Base-by-base conservation (phyloP, 345 rosid genomes). In the Camelina neglecta region DNA sequence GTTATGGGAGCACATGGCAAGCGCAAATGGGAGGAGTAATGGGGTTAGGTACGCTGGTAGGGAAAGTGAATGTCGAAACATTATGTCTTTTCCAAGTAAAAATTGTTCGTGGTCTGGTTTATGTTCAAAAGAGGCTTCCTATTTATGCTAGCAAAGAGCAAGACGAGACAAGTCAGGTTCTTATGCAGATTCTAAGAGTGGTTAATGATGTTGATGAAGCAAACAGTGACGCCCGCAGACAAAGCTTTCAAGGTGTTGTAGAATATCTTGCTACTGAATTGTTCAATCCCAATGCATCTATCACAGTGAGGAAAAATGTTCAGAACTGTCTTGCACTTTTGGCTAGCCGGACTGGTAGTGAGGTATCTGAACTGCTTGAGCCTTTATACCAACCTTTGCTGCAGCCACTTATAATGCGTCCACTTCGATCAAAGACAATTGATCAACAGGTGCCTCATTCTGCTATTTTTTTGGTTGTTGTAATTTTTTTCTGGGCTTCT, bases 321-420 rank as follows among this genome's bases (percentile, higher is more conserved):
- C 99, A 95, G 86, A 87, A 93, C 18, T 92, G 97, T 80, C 88
- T 95, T 83, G 88, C 91, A 64, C 89, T 95, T 83, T 82, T 95
- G 88, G 99, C 99, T 38, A 92, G 91, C 82, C 88, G 97, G 69
- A 92, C 97, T 69, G 99, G 99, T 21, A 90, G 97, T 83, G 99
- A 92, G 81, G 96, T 95, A 20, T 86, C 99, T 72, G 99, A 92
- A 79, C 82, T 95, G 80, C 99, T 95, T 66, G 99, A 92, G 80
- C 88, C 93, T 58, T 83, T 92, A 78, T 86, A 92, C 82, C 99
- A 92, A 50, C 90, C 88, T 53, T 68, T 92, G 83, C 89, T 95
- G 79, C 97, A 92, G 81, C 99, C 96, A 74, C 97, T 88, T 67
- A 87, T 95, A 24, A 60, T 79, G 78, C 92, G 97, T 10, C 93